Evolutionary conservation across 176 grass and related monocot species (phyloP).

Genomic region (Poa pratensis): DNA sequence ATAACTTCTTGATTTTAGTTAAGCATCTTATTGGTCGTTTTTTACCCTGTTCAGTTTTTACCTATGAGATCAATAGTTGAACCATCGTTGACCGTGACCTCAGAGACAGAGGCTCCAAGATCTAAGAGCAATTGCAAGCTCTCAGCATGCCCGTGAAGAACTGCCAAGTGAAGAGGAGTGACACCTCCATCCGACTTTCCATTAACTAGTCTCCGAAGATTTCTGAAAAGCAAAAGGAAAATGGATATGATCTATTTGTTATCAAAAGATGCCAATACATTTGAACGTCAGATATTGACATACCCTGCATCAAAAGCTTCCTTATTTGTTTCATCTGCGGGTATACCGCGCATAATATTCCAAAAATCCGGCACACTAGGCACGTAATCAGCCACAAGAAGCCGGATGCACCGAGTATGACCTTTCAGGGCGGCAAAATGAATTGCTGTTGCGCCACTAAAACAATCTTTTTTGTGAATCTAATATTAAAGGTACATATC

Average conservation of each 20-base stretch:
- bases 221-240: slow-evolving; percentile 55
- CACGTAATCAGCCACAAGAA: slow-evolving; percentile 82
- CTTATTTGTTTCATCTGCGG: slow-evolving; percentile 51
- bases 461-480: slow-evolving; percentile 91
- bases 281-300: slow-evolving; percentile 61
- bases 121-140: slow-evolving; percentile 85
- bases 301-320: slow-evolving; percentile 69
- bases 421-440: slow-evolving; percentile 96
- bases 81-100: slow-evolving; percentile 89
- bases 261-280: slow-evolving; percentile 28
- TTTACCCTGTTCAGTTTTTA: slow-evolving; percentile 35
- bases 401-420: slow-evolving; percentile 79
- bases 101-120: slow-evolving; percentile 84
- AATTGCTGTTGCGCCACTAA: slow-evolving; percentile 86
- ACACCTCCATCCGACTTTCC: slow-evolving; percentile 89
- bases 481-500: slow-evolving; percentile 50
- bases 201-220: slow-evolving; percentile 69
- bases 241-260: slow-evolving; percentile 43
- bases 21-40: neutral
- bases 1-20: slow-evolving; percentile 17
- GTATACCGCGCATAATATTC: slow-evolving; percentile 59
- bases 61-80: slow-evolving; percentile 98
- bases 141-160: slow-evolving; percentile 85
- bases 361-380: slow-evolving; percentile 89
- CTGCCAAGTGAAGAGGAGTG: slow-evolving; percentile 87